These are phyloP conservation scores for Mortierella sp. DNA, from an alignment of 371 early-diverging fungal genomes.

Conservation along the genomic window DNA sequence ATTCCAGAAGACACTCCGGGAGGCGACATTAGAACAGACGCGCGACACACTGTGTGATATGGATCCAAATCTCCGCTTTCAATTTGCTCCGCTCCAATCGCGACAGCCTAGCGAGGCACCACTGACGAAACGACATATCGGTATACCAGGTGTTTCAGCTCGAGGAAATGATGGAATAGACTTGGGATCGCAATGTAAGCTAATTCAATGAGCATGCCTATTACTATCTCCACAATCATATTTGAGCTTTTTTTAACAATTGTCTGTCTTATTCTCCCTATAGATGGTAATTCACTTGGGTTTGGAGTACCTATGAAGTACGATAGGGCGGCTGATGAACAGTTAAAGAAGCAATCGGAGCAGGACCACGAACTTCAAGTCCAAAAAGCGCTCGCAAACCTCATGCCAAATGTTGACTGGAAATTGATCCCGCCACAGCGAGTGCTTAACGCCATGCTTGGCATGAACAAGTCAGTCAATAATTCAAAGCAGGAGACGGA, in stretches of 20 bases:
- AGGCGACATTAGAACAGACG: slow-evolving; percentile 48
- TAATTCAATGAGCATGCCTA: too few relatives aligned
- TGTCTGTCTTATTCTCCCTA: neutral
- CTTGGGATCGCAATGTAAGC: slow-evolving; percentile 52
- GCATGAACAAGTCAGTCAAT: neutral
- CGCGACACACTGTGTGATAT: slow-evolving; percentile 44
- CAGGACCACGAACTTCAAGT: slow-evolving; percentile 26
- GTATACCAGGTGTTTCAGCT: slow-evolving; percentile 48
- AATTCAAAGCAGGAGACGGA: slow-evolving; percentile 3
- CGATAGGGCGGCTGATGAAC: slow-evolving; percentile 22
- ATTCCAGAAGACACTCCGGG: slow-evolving; percentile 35
- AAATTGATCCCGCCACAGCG: slow-evolving; percentile 51
- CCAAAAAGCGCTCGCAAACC: slow-evolving; percentile 47
- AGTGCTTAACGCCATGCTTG: slow-evolving; percentile 34
- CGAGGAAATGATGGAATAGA: slow-evolving; percentile 53
- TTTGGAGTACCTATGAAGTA: slow-evolving; percentile 57
- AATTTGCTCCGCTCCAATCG: slow-evolving; percentile 56
- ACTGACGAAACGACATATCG: slow-evolving; percentile 46
- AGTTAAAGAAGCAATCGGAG: slow-evolving; percentile 14
- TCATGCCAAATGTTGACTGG: slow-evolving; percentile 51
- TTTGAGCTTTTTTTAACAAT: neutral
- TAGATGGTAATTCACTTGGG: slow-evolving; percentile 54
- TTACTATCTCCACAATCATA: neutral
- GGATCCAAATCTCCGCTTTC: slow-evolving; percentile 53
- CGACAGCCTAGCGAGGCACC: slow-evolving; percentile 47